These are phyloP conservation scores for Calendula officinalis DNA, from an alignment of 129 eudicot species.

Conservation along the genomic window DNA sequence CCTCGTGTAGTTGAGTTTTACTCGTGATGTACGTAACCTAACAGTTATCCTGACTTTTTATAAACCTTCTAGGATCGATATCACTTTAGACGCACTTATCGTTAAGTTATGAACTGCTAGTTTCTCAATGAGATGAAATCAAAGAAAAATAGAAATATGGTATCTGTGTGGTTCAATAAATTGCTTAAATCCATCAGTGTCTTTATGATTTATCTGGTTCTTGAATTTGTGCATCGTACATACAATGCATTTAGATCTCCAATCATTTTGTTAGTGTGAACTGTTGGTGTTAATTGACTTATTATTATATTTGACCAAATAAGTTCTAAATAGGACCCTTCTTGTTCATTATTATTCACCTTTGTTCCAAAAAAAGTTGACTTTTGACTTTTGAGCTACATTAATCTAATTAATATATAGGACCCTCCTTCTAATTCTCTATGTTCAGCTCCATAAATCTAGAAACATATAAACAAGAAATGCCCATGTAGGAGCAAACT, in stretches of 20 bases:
- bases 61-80: too few relatives aligned
- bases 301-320: background rate
- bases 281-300: background rate
- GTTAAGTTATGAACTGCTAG: too few relatives aligned
- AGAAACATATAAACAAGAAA: too few relatives aligned
- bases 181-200: background rate
- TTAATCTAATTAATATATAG: too few relatives aligned
- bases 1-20: background rate
- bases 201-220: background rate
- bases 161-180: background rate
- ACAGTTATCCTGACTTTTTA: too few relatives aligned
- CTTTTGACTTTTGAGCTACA: background rate
- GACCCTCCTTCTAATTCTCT: background rate
- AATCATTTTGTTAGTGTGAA: background rate
- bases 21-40: background rate
- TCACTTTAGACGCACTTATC: too few relatives aligned
- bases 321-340: constrained; percentile 13
- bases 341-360: background rate
- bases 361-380: background rate
- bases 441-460: background rate
- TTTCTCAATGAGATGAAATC: too few relatives aligned
- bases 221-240: background rate
- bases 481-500: too few relatives aligned
- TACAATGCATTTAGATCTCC: background rate
- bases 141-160: background rate